Percentiles rank a stretch among this genome's conserved stretches.
Evolutionary conservation across 495 filamentous ascomycete genomes (phyloP).

Genomic region (Bathelium albidoporum): DNA sequence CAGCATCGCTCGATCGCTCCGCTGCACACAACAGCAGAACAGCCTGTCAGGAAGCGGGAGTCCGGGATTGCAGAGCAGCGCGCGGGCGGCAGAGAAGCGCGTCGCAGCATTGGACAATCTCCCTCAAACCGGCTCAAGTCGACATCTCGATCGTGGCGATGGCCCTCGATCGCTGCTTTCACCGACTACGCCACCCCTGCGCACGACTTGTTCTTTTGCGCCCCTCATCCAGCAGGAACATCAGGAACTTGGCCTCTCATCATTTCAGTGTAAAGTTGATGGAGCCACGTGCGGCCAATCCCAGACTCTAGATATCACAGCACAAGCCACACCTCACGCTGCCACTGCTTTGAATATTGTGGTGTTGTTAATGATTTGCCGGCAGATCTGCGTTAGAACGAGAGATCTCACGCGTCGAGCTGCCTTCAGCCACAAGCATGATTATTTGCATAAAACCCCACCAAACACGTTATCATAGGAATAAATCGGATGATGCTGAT

Average conservation of each 20-base stretch:
- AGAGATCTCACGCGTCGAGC: too few relatives aligned
- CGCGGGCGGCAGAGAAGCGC: not conserved
- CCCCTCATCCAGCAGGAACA: not conserved
- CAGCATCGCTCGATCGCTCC: not conserved
- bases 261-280: too few relatives aligned
- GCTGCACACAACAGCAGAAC: not conserved
- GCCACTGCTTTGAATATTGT: too few relatives aligned
- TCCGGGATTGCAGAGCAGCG: not conserved
- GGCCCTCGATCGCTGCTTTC: not conserved
- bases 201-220: not conserved
- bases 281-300: too few relatives aligned
- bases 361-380: too few relatives aligned
- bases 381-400: too few relatives aligned
- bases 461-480: too few relatives aligned
- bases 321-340: too few relatives aligned
- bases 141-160: not conserved
- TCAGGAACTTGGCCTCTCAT: not conserved
- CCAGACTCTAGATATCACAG: too few relatives aligned
- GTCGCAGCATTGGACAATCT: not conserved
- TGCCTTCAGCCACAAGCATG: too few relatives aligned
- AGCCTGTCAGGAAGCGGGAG: not conserved
- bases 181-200: not conserved
- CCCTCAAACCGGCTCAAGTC: not conserved
- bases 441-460: too few relatives aligned
- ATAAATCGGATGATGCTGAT: too few relatives aligned